phyloP scores from a whole-genome alignment of 306 rosid species.

The Citrullus amarus region DNA sequence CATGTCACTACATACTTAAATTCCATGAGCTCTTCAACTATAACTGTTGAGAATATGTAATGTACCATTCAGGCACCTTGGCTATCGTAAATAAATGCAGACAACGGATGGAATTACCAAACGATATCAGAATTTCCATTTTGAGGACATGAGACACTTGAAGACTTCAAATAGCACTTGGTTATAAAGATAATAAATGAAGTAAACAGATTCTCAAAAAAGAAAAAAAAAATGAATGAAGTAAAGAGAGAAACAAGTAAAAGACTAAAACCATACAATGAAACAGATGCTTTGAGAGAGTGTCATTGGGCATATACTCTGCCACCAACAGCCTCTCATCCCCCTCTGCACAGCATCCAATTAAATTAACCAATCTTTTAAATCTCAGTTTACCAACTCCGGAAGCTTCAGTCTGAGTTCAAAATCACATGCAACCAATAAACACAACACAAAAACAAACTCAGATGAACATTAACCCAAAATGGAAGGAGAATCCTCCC shows the following conservation, averaged over 20 bases:
- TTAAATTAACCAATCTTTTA: slow-evolving; percentile 21
- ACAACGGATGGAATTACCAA: neutral
- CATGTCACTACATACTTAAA: neutral
- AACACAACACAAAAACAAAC: neutral
- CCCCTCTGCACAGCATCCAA: slow-evolving; percentile 29
- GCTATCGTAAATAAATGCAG: neutral
- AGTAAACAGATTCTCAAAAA: neutral
- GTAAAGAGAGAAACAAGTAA: neutral
- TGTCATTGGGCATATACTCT: slow-evolving; percentile 28
- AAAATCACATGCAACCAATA: neutral
- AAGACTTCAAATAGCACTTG: neutral
- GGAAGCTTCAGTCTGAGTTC: slow-evolving; percentile 20
- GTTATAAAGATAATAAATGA: neutral
- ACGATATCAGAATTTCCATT: neutral
- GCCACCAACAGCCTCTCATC: slow-evolving; percentile 30
- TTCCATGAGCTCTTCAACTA: neutral
- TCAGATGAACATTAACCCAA: neutral
- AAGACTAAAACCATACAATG: slow-evolving; percentile 16
- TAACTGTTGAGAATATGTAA: neutral
- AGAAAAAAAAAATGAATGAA: neutral
- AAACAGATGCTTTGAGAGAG: slow-evolving; percentile 23
- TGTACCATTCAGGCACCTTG: neutral
- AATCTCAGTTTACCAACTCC: slow-evolving; percentile 22
- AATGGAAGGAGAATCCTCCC: neutral
- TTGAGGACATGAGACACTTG: neutral